Percentiles rank a stretch among this genome's conserved stretches.
Evolutionary conservation across 1,139 yeast genomes (phyloP).

Genomic region (Diutina sp.): DNA sequence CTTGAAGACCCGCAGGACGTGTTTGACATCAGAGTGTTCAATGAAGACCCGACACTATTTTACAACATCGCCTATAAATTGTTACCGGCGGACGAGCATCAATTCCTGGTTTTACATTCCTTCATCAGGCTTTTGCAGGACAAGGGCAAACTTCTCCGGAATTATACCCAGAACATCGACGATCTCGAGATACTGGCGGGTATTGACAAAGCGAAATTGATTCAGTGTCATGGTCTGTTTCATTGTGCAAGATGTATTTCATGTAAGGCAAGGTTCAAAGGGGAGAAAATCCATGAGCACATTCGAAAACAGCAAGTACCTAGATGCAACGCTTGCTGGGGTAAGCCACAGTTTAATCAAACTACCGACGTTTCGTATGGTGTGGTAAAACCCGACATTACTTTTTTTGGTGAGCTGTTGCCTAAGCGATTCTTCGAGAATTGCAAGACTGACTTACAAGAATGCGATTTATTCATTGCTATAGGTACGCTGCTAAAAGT

Average conservation of each 20-base stretch:
- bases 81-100: conserved; percentile 53
- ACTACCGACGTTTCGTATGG: conserved; percentile 46
- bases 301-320: conserved; percentile 55
- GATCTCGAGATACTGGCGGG: conserved; percentile 84
- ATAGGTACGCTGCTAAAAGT: conserved; percentile 93
- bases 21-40: conserved; percentile 64
- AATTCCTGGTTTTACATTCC: conserved; percentile 78
- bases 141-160: conserved; percentile 67
- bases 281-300: conserved; percentile 50
- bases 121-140: conserved; percentile 68
- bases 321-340: conserved; percentile 52
- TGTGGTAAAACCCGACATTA: conserved; percentile 88
- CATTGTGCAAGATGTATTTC: conserved; percentile 84
- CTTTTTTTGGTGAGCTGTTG: conserved; percentile 84
- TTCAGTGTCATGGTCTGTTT: conserved; percentile 95
- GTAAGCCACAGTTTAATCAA: conserved; percentile 2
- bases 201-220: conserved; percentile 50
- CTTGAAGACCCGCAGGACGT: conserved; percentile 91
- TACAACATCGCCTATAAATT: conserved; percentile 84
- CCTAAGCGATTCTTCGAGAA: conserved; percentile 28
- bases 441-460: conserved; percentile 9
- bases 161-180: conserved; percentile 93
- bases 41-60: conserved; percentile 69
- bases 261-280: conserved; percentile 58
- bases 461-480: conserved; percentile 72